Base-by-base conservation (phyloP, 116 monocot species). In the Posidonia oceanica region DNA sequence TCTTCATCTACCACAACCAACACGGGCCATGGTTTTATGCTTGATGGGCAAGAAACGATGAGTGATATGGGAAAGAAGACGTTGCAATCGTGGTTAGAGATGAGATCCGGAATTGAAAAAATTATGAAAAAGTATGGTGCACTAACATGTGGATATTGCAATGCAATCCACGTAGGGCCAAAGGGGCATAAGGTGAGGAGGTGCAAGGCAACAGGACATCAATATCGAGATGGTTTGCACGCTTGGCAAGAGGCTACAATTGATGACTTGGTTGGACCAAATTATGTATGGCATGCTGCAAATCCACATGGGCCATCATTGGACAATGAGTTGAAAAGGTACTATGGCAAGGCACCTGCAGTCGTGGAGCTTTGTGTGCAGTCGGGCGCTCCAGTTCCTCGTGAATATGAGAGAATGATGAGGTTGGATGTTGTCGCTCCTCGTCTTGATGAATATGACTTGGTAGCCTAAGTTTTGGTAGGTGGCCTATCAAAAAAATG, bases 141-240 rank as follows among this genome's bases (percentile, higher is more conserved):
- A 38, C 21, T 74, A 18, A 87, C 91, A 10, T 91, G 91, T 73
- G 91, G 91, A 10, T 90, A 87, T 66, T 91, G 91, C 68, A 70
- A 58, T 58, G 58, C 81, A 75, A 81, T 89, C 44, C 91, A 91
- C 42, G 91, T 91, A 16, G 87, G 84, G 29, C 80, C 82, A 10
- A 91, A 87, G 64, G 90, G 91, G 54, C 91, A 91, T 72, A 91
- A 87, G 70, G 87, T 91, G 61, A 90, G 86, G 75, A 80, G 76
- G 78, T 90, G 90, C 67, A 80, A 81, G 72, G 84, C 82, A 54
- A 63, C 83, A 39, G 84, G 80, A 59, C 87, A 87, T 68, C 91
- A 87, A 61, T 77, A 76, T 38, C 73, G 91, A 4, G 76, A 78
- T 69, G 91, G 91, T 14, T 72, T 82, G 57, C 91, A 91, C 70